A percentile compares a stretch with the other conserved stretches of the same genome.
phyloP scores from a whole-genome alignment of 1,284 basidiomycete species.

The Naganishia liquefaciens region DNA sequence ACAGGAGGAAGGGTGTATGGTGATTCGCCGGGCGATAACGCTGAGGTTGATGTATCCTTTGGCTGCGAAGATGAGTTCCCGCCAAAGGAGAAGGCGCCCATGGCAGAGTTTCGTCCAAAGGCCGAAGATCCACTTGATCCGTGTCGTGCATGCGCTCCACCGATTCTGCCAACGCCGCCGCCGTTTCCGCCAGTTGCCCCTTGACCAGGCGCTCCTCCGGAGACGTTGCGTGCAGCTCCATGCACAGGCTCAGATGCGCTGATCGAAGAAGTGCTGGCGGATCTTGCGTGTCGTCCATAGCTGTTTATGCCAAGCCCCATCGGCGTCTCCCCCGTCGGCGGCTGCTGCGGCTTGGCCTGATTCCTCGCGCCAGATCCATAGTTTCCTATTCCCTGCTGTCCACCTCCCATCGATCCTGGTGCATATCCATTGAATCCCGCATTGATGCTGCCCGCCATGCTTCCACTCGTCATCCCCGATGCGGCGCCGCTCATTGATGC shows the following conservation, averaged over 20 bases:
- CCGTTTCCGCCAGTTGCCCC: neutral
- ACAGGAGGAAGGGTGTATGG: slow-evolving; percentile 12
- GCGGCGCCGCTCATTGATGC: slow-evolving; percentile 17
- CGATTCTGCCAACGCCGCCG: slow-evolving; percentile 6
- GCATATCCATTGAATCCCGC: neutral
- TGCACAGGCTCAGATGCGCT: slow-evolving; percentile 22
- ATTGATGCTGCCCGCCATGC: neutral
- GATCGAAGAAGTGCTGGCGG: slow-evolving; percentile 27
- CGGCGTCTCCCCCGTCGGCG: neutral
- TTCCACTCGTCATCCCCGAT: slow-evolving; percentile 6
- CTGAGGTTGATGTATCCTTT: neutral
- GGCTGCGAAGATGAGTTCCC: slow-evolving; percentile 3
- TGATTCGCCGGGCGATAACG: neutral
- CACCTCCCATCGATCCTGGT: neutral
- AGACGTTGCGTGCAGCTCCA: neutral
- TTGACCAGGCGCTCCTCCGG: slow-evolving; percentile 4
- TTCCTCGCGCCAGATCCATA: neutral
- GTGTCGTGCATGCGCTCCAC: slow-evolving; percentile 21
- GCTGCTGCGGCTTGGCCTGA: slow-evolving; percentile 1
- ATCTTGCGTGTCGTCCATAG: slow-evolving; percentile 21
- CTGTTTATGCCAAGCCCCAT: slow-evolving; percentile 15
- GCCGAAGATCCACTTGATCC: slow-evolving; percentile 36
- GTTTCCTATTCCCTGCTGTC: slow-evolving; percentile 2
- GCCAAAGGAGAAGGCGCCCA: slow-evolving; percentile 39
- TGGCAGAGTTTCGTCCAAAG: slow-evolving; percentile 37